phyloP scores from a whole-genome alignment of 2,329 filamentous ascomycete species.

The Exophiala phaeomuriformis region DNA sequence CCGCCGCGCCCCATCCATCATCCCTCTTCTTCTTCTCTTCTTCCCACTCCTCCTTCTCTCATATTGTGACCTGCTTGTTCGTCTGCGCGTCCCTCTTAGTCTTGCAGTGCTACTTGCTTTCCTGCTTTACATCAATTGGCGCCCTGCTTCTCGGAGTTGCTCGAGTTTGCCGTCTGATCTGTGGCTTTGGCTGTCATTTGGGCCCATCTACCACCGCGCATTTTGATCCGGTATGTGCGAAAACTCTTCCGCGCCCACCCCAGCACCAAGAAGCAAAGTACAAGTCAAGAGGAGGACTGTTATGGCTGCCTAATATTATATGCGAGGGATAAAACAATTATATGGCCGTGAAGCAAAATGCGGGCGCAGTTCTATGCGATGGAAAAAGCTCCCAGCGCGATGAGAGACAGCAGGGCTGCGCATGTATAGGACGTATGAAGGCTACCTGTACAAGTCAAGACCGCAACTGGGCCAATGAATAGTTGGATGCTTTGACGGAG shows the following conservation, averaged over 20 bases:
- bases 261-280: background rate
- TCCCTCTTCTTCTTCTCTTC: conserved; percentile 18
- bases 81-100: conserved; percentile 24
- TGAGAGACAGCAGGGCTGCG: background rate
- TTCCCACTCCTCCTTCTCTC: conserved; percentile 21
- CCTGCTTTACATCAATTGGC: conserved; percentile 24
- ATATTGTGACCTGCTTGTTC: conserved; percentile 21
- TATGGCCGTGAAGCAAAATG: too few species aligned
- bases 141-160: conserved; percentile 24
- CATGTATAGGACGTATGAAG: too few species aligned
- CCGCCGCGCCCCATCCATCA: background rate
- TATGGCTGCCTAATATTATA: background rate
- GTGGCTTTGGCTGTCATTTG: conserved; percentile 23
- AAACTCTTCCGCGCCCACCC: conserved; percentile 6
- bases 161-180: conserved; percentile 23
- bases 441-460: too few species aligned
- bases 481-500: background rate
- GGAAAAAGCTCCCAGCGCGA: background rate
- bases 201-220: conserved; percentile 25
- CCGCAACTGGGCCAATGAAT: too few species aligned
- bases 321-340: background rate
- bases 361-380: background rate
- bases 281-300: conserved; percentile 2
- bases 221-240: conserved; percentile 24
- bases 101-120: conserved; percentile 25